Percentiles rank a stretch among this genome's conserved stretches.
Evolutionary conservation across 2,329 filamentous ascomycete genomes (phyloP).

Genomic region (Leptodontidium sp.): DNA sequence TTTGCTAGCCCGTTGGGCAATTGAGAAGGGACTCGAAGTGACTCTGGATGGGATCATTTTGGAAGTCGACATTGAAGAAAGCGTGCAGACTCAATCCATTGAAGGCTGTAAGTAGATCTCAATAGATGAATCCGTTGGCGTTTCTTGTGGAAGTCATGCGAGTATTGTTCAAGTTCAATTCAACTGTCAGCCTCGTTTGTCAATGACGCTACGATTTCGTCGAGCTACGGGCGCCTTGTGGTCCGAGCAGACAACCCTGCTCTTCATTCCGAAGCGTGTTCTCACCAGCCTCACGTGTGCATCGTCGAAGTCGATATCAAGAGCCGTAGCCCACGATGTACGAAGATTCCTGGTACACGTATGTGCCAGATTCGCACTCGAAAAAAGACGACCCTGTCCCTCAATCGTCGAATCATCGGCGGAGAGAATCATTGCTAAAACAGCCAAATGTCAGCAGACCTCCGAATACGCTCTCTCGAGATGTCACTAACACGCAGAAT

Average conservation of each 20-base stretch:
- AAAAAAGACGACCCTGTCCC: slow-evolving; percentile 56
- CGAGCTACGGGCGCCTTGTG: not conserved
- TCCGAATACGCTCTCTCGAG: not conserved
- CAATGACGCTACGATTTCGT: slow-evolving; percentile 33
- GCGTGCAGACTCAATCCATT: slow-evolving; percentile 1
- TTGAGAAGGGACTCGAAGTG: slow-evolving; percentile 26
- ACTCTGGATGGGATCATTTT: slow-evolving; percentile 39
- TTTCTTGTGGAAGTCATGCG: not conserved
- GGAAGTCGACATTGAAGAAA: not conserved
- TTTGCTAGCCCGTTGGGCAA: slow-evolving; percentile 32
- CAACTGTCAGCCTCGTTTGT: slow-evolving; percentile 33
- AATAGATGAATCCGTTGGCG: not conserved
- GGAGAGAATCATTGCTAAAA: slow-evolving; percentile 74
- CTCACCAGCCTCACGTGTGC: slow-evolving; percentile 7
- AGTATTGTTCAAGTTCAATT: not conserved
- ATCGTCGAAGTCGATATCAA: not conserved
- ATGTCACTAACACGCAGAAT: slow-evolving; percentile 50
- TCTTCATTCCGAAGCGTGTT: not conserved
- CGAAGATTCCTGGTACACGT: slow-evolving; percentile 86
- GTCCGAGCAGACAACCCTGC: slow-evolving; percentile 5
- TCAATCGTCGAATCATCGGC: slow-evolving; percentile 63
- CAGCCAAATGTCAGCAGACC: slow-evolving; percentile 63
- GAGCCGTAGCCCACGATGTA: slow-evolving; percentile 64
- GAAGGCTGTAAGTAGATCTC: not conserved
- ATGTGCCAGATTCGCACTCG: slow-evolving; percentile 69